phyloP scores from a whole-genome alignment of 257 asterid species.

The Hygrophila difformis region DNA sequence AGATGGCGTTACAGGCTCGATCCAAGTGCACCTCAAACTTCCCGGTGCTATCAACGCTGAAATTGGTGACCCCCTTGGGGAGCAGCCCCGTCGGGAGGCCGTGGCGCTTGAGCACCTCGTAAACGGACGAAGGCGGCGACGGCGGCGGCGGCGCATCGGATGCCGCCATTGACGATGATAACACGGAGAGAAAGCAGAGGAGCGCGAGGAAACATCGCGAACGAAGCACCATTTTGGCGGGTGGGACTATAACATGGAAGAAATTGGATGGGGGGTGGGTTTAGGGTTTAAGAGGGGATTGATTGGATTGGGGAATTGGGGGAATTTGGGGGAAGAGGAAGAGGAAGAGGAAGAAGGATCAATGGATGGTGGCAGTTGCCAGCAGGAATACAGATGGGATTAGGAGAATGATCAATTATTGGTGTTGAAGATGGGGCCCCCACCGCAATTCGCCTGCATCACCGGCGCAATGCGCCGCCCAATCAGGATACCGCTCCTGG shows the following conservation, averaged over 20 bases:
- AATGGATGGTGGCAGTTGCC: constrained; percentile 18
- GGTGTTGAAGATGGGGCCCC: constrained; percentile 26
- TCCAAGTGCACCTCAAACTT: constrained; percentile 63
- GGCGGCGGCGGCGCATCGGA: constrained; percentile 15
- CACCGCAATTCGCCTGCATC: constrained; percentile 11
- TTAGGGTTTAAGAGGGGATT: neutral
- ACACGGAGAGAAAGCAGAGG: constrained; percentile 18
- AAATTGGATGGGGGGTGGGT: neutral
- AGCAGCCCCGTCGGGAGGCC: constrained; percentile 84
- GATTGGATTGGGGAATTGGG: too few species aligned
- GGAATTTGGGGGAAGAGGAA: neutral
- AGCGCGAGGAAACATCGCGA: constrained; percentile 17
- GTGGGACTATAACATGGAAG: constrained; percentile 17
- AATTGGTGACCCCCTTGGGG: constrained; percentile 74
- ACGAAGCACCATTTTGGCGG: constrained; percentile 19
- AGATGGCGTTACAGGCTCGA: constrained; percentile 76
- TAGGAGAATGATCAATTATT: constrained; percentile 54
- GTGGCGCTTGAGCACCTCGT: constrained; percentile 50
- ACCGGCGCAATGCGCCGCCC: constrained; percentile 14
- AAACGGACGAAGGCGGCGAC: constrained; percentile 35
- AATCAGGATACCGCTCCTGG: neutral
- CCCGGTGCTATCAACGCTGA: constrained; percentile 55
- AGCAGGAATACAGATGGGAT: constrained; percentile 47
- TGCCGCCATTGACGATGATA: constrained; percentile 2
- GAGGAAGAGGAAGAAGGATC: constrained; percentile 13